These are phyloP conservation scores for Ustilago cynodontis DNA, from an alignment of 1,284 basidiomycete genomes.

Conservation along the genomic window DNA sequence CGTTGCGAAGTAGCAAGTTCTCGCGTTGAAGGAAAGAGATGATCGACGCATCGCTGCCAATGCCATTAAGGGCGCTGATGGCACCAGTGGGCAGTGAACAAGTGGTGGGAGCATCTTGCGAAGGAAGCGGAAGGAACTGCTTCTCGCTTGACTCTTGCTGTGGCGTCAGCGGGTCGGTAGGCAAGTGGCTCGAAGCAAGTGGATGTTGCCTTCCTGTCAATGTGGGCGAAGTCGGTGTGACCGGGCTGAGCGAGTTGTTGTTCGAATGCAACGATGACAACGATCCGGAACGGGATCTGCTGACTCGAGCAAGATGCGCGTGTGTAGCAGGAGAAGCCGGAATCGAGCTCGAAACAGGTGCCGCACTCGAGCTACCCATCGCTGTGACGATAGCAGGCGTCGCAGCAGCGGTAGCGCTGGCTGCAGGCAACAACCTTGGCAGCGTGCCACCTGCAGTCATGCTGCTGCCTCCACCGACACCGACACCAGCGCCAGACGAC, in stretches of 20 bases:
- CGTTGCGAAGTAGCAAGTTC: conserved; percentile 63
- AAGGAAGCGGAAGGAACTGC: conserved; percentile 10
- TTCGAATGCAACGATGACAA: conserved; percentile 47
- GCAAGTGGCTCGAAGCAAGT: conserved; percentile 32
- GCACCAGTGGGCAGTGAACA: background rate
- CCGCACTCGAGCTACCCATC: conserved; percentile 36
- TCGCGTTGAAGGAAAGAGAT: conserved; percentile 55
- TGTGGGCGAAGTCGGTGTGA: conserved; percentile 36
- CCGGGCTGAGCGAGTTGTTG: conserved; percentile 21
- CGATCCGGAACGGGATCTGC: conserved; percentile 53
- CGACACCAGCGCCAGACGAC: background rate
- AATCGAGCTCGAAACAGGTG: conserved; percentile 25
- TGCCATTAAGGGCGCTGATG: background rate
- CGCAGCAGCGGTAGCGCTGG: conserved; percentile 40
- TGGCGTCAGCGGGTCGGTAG: conserved; percentile 23
- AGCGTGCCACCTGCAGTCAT: conserved; percentile 38
- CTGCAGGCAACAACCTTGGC: conserved; percentile 36
- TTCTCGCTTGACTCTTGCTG: conserved; percentile 23
- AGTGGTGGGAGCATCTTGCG: background rate
- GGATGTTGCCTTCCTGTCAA: conserved; percentile 37
- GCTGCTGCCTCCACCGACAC: background rate
- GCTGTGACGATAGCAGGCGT: conserved; percentile 41
- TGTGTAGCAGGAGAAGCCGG: conserved; percentile 39
- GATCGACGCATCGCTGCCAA: conserved; percentile 22
- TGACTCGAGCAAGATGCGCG: conserved; percentile 22